phyloP scores from a whole-genome alignment of 1,284 basidiomycete genomes.

The Leccinum griseonigrum region DNA sequence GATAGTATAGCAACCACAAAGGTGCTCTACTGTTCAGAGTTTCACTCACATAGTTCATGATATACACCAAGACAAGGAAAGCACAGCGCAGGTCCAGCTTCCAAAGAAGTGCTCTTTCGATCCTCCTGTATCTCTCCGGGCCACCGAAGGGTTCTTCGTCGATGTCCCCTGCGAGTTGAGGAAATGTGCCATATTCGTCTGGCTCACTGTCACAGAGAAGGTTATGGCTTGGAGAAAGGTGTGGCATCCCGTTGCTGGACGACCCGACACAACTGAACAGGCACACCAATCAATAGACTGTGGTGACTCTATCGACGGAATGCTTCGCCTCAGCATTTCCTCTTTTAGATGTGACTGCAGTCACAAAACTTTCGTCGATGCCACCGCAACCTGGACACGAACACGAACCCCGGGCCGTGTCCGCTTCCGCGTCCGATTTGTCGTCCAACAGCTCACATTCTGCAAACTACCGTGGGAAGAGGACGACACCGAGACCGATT shows the following conservation, averaged over 20 bases:
- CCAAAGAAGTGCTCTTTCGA: slow-evolving; percentile 53
- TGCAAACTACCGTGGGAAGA: too few species aligned
- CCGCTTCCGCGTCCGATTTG: too few species aligned
- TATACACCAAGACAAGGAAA: slow-evolving; percentile 65
- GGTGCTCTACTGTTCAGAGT: background rate
- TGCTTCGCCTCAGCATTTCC: too few species aligned
- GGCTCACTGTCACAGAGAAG: background rate
- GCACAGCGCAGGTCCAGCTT: slow-evolving; percentile 67
- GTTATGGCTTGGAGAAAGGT: background rate
- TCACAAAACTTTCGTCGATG: too few species aligned
- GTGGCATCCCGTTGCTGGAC: background rate
- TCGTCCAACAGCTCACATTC: too few species aligned
- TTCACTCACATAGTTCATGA: slow-evolving; percentile 58
- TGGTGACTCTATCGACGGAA: too few species aligned
- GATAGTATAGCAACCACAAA: background rate
- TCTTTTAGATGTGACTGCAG: too few species aligned
- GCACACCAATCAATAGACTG: too few species aligned
- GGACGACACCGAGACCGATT: too few species aligned
- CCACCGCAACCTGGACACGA: too few species aligned
- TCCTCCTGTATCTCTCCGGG: slow-evolving; percentile 34
- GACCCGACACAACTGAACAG: background rate
- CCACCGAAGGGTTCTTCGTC: slow-evolving; percentile 41
- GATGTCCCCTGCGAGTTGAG: slow-evolving; percentile 12
- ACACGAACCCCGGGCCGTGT: too few species aligned
- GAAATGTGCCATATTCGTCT: slow-evolving; percentile 10